Evolutionary conservation across 352 stramenopile genomes (phyloP).

Genomic region (Globisporangium barbulae): DNA sequence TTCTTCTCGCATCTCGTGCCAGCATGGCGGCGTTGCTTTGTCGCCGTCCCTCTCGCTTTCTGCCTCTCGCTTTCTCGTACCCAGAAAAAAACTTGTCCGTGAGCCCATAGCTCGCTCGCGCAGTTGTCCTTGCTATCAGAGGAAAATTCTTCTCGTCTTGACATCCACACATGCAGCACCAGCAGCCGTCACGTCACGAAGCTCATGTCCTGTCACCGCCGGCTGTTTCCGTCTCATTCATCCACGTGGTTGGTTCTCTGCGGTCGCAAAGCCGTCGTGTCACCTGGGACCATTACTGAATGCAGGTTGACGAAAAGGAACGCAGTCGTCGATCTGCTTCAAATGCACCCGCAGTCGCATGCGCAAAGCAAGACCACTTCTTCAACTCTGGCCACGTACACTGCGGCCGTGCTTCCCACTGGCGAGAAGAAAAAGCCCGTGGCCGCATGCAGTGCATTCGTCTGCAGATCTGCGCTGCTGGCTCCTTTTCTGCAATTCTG

Average conservation of each 20-base stretch:
- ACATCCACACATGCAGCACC: background rate
- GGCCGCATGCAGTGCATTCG: conserved; percentile 4
- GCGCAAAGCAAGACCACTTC: background rate
- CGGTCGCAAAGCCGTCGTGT: background rate
- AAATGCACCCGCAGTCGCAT: background rate
- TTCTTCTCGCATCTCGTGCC: background rate
- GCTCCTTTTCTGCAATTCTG: conserved; percentile 13
- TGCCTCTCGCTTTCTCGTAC: conserved; percentile 2
- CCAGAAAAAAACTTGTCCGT: background rate
- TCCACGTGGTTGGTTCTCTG: conserved; percentile 11
- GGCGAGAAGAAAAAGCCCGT: conserved; percentile 13
- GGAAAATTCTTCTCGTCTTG: conserved; percentile 5
- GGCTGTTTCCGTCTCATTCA: background rate
- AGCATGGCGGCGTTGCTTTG: background rate
- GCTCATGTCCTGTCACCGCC: background rate
- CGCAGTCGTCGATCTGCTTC: background rate
- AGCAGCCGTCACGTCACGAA: background rate
- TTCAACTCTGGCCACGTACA: background rate
- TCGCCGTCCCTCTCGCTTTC: background rate
- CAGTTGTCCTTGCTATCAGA: background rate
- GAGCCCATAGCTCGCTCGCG: background rate
- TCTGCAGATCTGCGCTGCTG: conserved; percentile 8
- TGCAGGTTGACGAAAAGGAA: background rate
- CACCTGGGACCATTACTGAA: background rate
- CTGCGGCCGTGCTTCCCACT: background rate